phyloP scores from a whole-genome alignment of 768 basidiomycete genomes.

The Tricholoma sp. region DNA sequence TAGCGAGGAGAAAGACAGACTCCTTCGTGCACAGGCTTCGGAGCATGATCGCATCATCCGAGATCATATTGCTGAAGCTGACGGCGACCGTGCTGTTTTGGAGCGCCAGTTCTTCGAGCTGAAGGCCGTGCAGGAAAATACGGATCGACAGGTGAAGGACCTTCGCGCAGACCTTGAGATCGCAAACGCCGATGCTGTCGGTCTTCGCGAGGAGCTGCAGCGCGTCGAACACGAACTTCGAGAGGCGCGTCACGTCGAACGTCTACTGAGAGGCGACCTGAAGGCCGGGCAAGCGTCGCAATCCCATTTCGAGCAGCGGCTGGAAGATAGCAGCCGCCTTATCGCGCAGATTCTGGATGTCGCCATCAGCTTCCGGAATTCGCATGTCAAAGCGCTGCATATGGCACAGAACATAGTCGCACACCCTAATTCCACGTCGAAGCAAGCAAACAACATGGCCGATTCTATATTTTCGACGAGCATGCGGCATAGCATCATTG shows the following conservation, averaged over 20 bases:
- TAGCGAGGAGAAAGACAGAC: conserved; percentile 71
- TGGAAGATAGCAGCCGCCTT: conserved; percentile 63
- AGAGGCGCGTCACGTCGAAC: conserved; percentile 62
- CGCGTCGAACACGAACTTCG: conserved; percentile 65
- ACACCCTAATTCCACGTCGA: conserved; percentile 43
- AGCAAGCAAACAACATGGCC: conserved; percentile 38
- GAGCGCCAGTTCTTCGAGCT: conserved; percentile 84
- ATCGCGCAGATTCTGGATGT: conserved; percentile 81
- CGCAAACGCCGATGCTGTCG: conserved; percentile 59
- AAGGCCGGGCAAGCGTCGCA: conserved; percentile 65
- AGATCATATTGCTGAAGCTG: conserved; percentile 89
- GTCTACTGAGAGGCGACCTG: conserved; percentile 69
- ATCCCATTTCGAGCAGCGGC: conserved; percentile 58
- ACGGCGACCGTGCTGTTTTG: conserved; percentile 88
- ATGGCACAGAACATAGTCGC: conserved; percentile 54
- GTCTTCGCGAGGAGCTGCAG: conserved; percentile 69
- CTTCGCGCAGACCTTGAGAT: conserved; percentile 56
- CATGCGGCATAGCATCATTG: conserved; percentile 51
- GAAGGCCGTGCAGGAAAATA: conserved; percentile 54
- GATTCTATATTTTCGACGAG: conserved; percentile 47
- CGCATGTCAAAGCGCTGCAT: conserved; percentile 69
- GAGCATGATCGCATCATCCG: conserved; percentile 64
- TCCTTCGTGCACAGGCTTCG: conserved; percentile 67
- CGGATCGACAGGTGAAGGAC: conserved; percentile 60
- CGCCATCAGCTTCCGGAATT: conserved; percentile 70